Evolutionary conservation across 306 rosid species (phyloP), one percentile per base, ranked within the genome.

Genomic region (Acmispon strigosus): DNA sequence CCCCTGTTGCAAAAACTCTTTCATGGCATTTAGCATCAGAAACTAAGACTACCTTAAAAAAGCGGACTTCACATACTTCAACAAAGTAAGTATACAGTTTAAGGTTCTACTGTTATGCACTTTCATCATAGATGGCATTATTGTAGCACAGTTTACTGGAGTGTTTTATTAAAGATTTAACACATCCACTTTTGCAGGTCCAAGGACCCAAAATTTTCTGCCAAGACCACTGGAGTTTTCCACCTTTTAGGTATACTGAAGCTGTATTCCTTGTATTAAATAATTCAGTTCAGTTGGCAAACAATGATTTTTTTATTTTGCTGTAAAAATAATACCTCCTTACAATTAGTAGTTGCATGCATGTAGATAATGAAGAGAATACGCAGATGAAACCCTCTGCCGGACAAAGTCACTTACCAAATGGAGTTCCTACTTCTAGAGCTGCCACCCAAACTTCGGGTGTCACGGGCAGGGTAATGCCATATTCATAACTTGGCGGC

Each of bases 1-100:
- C 83, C 10, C 81, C 83, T 54, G 84, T 94, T 76, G 45, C 98
- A 53, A 90, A 84, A 83, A 81, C 95, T 62, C 96, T 94, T 83
- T 94, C 96, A 11, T 90, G 98, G 98, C 94, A 94, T 83, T 75
- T 94, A 82, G 94, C 97, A 66, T 90, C 97, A 53, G 97, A 94
- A 69, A 88, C 97, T 1, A 94, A 86, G 73, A 78, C 97, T 39
- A 86, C 96, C 62, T 65, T 87, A 62, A 88, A 89, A 78, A 87
- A 82, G 74, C 82, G 82, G 62, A 78, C 76, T 56, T 69, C 88
- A 7, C 83, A 66, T 56, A 43, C 88, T 78, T 75, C 74, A 14
- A 78, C 74, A 66, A 78, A 83, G 97, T 94, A 71, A 81, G 82
- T 60, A 45, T 57, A 18, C 24, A 24, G 15, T 82, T 44, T 15